Percentiles rank a stretch among this genome's conserved stretches.
Evolutionary conservation across 2,329 filamentous ascomycete genomes (phyloP).

Genomic region (Fusarium armeniacum): DNA sequence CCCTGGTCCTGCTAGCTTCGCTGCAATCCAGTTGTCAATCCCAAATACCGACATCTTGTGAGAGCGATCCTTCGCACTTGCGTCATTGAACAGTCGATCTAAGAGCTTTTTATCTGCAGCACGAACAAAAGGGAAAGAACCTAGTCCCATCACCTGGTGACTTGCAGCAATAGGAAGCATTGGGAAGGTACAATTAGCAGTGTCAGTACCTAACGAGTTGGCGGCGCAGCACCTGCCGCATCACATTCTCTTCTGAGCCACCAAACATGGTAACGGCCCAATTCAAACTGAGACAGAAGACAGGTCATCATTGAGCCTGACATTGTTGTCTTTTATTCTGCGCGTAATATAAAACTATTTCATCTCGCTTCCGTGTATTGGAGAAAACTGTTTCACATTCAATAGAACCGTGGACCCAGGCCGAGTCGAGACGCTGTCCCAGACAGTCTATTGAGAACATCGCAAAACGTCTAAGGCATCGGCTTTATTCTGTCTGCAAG

Average conservation of each 20-base stretch:
- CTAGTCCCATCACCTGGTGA: not conserved
- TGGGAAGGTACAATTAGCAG: conserved; percentile 4
- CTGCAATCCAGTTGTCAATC: conserved; percentile 23
- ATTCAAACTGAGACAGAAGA: conserved; percentile 8
- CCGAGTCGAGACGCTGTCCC: conserved; percentile 7
- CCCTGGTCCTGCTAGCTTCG: conserved; percentile 18
- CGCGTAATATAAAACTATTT: not conserved
- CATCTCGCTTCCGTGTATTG: conserved; percentile 7
- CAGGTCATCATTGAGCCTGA: conserved; percentile 12
- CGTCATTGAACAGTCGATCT: conserved; percentile 21
- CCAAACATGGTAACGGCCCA: conserved; percentile 21
- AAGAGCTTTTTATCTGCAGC: conserved; percentile 1
- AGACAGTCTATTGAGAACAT: conserved; percentile 23
- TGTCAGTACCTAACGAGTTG: conserved; percentile 30
- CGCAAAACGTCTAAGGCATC: conserved; percentile 15
- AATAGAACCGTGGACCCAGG: conserved; percentile 10
- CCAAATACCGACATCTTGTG: conserved; percentile 23
- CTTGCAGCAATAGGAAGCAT: conserved; percentile 8
- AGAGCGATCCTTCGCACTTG: conserved; percentile 32
- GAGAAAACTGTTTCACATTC: conserved; percentile 3
- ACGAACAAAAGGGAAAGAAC: conserved; percentile 11
- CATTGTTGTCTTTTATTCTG: not conserved
- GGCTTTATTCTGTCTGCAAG: conserved; percentile 9
- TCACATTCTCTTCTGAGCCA: conserved; percentile 12
- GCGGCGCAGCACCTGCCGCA: conserved; percentile 27